These are phyloP conservation scores for Pseudocercospora cruenta DNA, from an alignment of 2,329 filamentous ascomycete genomes.

Conservation along the genomic window DNA sequence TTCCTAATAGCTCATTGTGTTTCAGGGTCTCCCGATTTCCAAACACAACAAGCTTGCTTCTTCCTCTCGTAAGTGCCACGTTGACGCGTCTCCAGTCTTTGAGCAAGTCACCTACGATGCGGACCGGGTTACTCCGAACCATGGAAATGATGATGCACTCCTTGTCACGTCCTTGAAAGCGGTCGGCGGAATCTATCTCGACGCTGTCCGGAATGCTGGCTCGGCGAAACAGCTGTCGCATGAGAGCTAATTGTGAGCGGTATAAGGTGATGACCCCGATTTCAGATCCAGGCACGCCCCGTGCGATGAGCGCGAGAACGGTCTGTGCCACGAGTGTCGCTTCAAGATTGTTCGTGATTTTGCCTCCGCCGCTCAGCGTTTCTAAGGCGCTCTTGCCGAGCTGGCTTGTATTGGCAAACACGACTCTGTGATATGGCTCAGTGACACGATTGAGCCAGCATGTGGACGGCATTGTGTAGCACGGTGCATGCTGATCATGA, in stretches of 20 bases:
- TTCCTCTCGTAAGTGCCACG: constrained; percentile 90
- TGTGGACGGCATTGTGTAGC: background rate
- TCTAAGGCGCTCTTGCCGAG: constrained; percentile 69
- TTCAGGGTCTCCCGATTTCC: constrained; percentile 79
- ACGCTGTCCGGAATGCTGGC: constrained; percentile 58
- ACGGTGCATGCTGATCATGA: constrained; percentile 31
- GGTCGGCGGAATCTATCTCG: constrained; percentile 96
- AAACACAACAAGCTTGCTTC: constrained; percentile 86
- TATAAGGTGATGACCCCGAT: constrained; percentile 98
- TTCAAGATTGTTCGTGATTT: constrained; percentile 87
- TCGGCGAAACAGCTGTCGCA: constrained; percentile 68
- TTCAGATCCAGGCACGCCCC: constrained; percentile 72
- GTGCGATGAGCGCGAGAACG: constrained; percentile 74
- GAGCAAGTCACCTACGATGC: constrained; percentile 85
- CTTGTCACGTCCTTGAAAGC: constrained; percentile 95
- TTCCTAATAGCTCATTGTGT: constrained; percentile 71
- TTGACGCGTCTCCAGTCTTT: constrained; percentile 94
- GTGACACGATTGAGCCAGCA: constrained; percentile 82
- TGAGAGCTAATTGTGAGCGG: constrained; percentile 82
- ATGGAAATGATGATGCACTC: constrained; percentile 86
- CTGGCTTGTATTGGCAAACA: constrained; percentile 86
- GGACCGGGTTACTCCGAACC: constrained; percentile 81
- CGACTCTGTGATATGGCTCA: constrained; percentile 71
- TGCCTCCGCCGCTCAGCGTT: constrained; percentile 63
- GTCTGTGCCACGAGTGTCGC: constrained; percentile 76